These are phyloP conservation scores for Xylariaceae sp. DNA, from an alignment of 2,329 filamentous ascomycete genomes.

Conservation along the genomic window DNA sequence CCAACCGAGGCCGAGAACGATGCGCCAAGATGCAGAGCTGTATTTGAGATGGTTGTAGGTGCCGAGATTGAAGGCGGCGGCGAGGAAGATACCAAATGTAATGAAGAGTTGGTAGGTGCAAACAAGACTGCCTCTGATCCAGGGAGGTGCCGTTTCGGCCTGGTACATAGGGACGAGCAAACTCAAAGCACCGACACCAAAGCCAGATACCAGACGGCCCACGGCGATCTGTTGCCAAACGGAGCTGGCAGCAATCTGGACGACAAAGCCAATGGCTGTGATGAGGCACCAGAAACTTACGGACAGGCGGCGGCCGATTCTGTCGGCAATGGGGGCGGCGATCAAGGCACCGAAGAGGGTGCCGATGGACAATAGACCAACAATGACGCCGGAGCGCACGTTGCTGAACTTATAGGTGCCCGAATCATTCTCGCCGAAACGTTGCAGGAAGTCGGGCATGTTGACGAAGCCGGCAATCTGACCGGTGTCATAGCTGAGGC, in stretches of 20 bases:
- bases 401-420: conserved; percentile 45
- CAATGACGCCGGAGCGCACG: conserved; percentile 55
- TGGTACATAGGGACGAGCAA: conserved; percentile 70
- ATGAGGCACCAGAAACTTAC: conserved; percentile 60
- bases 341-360: conserved; percentile 57
- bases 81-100: conserved; percentile 62
- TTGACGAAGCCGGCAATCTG: conserved; percentile 55
- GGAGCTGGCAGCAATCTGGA: conserved; percentile 54
- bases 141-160: conserved; percentile 64
- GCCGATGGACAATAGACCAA: conserved; percentile 55
- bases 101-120: conserved; percentile 69
- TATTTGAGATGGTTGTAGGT: conserved; percentile 43
- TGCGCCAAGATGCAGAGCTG: conserved; percentile 54
- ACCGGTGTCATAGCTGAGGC: conserved; percentile 46
- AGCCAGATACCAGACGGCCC: conserved; percentile 61
- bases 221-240: conserved; percentile 64
- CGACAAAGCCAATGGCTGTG: conserved; percentile 62
- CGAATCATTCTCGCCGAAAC: conserved; percentile 44
- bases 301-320: conserved; percentile 57
- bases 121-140: conserved; percentile 63
- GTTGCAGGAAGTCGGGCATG: conserved; percentile 52
- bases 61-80: conserved; percentile 59
- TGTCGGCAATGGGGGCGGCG: conserved; percentile 62
- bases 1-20: conserved; percentile 54
- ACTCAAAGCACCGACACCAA: conserved; percentile 63